Conservation (phyloP, 148 eudicot species). For the Polygonum aviculare region DNA sequence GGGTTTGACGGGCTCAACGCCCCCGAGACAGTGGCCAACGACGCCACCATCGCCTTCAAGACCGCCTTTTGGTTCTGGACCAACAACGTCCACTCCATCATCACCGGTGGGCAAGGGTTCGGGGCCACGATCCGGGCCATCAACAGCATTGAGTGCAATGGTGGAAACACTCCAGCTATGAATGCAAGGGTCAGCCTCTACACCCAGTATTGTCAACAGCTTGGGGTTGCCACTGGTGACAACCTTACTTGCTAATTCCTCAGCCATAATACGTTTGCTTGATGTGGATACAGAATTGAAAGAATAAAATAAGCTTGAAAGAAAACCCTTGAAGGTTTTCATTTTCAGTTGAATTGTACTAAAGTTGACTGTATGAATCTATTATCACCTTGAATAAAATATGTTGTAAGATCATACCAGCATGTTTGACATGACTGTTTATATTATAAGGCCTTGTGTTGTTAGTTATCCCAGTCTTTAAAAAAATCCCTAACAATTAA, state of each 20-base stretch:
- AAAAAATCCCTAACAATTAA: no score
- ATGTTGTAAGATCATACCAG: not conserved
- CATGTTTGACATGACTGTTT: not conserved
- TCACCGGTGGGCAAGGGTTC: conserved; percentile 41
- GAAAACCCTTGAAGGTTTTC: not conserved
- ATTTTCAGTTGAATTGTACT: not conserved
- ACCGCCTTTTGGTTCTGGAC: conserved; percentile 60
- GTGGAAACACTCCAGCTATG: conserved; percentile 15
- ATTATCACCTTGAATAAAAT: not conserved
- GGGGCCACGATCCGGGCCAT: conserved; percentile 52
- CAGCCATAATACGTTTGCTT: not conserved
- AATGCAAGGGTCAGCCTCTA: conserved; percentile 31
- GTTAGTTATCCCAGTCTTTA: no score
- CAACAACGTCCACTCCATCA: conserved; percentile 24
- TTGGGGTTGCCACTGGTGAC: conserved; percentile 48
- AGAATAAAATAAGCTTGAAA: not conserved
- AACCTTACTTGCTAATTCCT: conserved; percentile 30
- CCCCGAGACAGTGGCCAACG: conserved; percentile 42
- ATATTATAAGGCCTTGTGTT: no score
- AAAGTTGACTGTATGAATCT: not conserved
- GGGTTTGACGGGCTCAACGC: conserved; percentile 37
- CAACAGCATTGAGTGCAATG: conserved; percentile 41
- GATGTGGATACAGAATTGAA: no score
- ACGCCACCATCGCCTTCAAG: conserved; percentile 38
- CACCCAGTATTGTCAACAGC: conserved; percentile 30